Evolutionary conservation across 352 stramenopile genomes (phyloP), one percentile per base, ranked within the genome.

Genomic region (Halophytophthora batemanensis): DNA sequence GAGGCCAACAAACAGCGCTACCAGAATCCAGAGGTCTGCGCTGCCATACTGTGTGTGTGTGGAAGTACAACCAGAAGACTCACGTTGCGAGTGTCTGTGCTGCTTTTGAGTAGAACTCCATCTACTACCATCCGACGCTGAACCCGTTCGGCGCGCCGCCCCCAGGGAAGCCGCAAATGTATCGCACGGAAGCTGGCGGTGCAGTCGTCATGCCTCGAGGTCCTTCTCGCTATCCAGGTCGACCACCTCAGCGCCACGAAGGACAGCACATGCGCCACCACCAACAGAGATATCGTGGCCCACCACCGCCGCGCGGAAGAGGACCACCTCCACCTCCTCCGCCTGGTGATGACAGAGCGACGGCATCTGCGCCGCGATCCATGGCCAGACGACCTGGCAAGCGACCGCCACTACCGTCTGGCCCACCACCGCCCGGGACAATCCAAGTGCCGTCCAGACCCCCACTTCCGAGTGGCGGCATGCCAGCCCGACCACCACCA

Each of bases 41-140:
- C 14, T 21, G 25, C 8, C 19, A 31, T 8, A 31, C 25, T 31
- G 25, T 8, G 25, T 4, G 4, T n/a, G 13, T 41, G 29, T 18
- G 35, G 2, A 0, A 33, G 11, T 6, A 29, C 7, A n/a, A 8
- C 4, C 25, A 31, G 25, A 8, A 31, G 25, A 31, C 25, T 31
- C 25, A 31, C 25, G 17, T 18, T 56, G 36, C 7, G 6, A 28
- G 17, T 33, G 15, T 34, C 43, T 22, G 3, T 50, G 7, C 18
- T 50, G 33, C 29, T 45, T 21, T 47, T 34, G 19, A 22, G 31
- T 29, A 87, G 76, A 91, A 87, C 38, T 91, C 80, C 1, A 77
- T 91, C 37, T 89, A 91, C 51, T 91, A 89, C 43, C 77, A 91
- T 37, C 77, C 77, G n/a, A 86, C 77, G 17, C 45, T 91, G 8